Evolutionary conservation across 1,284 basidiomycete genomes (phyloP).

Genomic region (Boletus smithii): DNA sequence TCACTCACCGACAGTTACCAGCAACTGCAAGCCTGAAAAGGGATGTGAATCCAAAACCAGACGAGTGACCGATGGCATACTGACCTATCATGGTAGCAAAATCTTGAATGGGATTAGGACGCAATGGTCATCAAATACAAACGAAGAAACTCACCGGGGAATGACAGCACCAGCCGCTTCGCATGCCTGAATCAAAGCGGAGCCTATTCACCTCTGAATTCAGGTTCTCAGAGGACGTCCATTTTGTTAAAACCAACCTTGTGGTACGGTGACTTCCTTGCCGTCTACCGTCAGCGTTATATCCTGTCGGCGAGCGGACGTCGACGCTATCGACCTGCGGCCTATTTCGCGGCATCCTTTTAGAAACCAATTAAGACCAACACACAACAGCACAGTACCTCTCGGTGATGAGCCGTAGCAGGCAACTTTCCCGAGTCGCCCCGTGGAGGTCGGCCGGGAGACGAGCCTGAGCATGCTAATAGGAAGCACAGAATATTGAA

Average conservation of each 20-base stretch:
- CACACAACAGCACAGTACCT: conserved; percentile 35
- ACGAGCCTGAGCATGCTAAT: conserved; percentile 62
- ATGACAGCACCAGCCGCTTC: conserved; percentile 79
- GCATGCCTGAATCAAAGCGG: conserved; percentile 96
- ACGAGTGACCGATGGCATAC: conserved; percentile 15
- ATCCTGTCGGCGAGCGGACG: conserved; percentile 66
- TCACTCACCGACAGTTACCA: conserved; percentile 86
- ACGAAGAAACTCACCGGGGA: conserved; percentile 54
- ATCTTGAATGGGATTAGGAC: conserved; percentile 44
- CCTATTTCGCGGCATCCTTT: conserved; percentile 34
- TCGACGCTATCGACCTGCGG: conserved; percentile 61
- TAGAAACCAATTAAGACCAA: conserved; percentile 1
- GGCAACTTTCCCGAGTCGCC: conserved; percentile 61
- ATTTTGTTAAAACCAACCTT: conserved; percentile 52
- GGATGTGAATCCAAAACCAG: conserved; percentile 19
- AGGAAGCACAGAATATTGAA: conserved; percentile 9
- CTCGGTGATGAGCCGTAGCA: conserved; percentile 42
- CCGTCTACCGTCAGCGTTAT: conserved; percentile 90
- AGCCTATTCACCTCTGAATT: conserved; percentile 49
- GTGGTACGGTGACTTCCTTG: conserved; percentile 90
- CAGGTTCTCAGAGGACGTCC: conserved; percentile 3
- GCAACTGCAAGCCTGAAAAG: conserved; percentile 77
- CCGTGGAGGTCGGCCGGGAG: conserved; percentile 60
- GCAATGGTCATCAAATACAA: neutral
- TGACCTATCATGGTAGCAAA: conserved; percentile 91